Conservation (phyloP, 2,329 filamentous ascomycete species). For the Helotiales sp. region DNA sequence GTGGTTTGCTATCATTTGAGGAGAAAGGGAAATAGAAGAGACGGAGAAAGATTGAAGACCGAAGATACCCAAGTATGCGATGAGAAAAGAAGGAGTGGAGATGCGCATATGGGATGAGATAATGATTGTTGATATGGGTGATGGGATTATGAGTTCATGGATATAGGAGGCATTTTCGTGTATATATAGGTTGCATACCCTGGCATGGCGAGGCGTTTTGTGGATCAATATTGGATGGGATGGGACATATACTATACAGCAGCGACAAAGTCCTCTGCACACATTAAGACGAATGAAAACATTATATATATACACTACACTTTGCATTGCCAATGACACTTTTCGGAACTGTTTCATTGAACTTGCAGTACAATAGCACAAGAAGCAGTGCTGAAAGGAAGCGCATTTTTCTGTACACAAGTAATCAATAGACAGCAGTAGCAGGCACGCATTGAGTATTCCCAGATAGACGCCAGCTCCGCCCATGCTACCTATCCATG, state of each 20-base stretch:
- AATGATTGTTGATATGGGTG: not conserved
- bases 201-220: conserved; percentile 6
- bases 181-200: conserved; percentile 6
- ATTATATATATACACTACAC: not conserved
- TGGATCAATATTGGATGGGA: conserved; percentile 1
- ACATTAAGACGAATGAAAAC: not conserved
- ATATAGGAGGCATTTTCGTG: conserved; percentile 3
- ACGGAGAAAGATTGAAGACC: not conserved
- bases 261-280: not conserved
- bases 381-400: not conserved
- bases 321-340: not conserved
- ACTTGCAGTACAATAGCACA: not conserved
- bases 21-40: not conserved
- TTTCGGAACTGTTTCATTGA: too few species aligned
- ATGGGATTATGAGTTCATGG: not conserved
- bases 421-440: not conserved
- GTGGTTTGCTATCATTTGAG: not conserved
- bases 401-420: not conserved
- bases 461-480: conserved; percentile 13
- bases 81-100: not conserved
- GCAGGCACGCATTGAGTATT: not conserved
- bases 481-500: conserved; percentile 8
- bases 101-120: not conserved
- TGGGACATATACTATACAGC: not conserved
- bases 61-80: conserved; percentile 3